These are phyloP conservation scores for Malus asiatica DNA, from an alignment of 306 rosid genomes.

Conservation along the genomic window DNA sequence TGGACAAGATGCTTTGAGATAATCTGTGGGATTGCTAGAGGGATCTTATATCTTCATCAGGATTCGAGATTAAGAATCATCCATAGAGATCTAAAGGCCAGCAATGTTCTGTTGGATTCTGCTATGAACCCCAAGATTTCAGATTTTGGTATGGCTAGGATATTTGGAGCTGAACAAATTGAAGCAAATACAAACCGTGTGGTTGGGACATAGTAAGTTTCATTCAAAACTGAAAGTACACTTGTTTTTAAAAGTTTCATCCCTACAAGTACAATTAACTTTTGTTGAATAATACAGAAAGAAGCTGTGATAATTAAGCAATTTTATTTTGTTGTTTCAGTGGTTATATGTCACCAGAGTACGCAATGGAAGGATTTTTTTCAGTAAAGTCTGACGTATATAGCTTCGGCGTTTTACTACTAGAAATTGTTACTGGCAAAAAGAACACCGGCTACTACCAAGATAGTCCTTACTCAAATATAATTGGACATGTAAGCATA, in stretches of 20 bases:
- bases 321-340: not conserved
- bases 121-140: no score
- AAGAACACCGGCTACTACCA: slow-evolving; percentile 3
- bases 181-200: no score
- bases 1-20: slow-evolving; percentile 41
- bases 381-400: slow-evolving; percentile 16
- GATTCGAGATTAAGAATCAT: slow-evolving; percentile 11
- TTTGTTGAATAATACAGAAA: no score
- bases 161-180: no score
- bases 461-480: no score
- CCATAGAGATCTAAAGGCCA: slow-evolving; percentile 31
- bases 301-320: slow-evolving; percentile 8
- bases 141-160: no score
- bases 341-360: slow-evolving; percentile 14
- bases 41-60: slow-evolving; percentile 17
- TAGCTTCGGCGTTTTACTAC: slow-evolving; percentile 15
- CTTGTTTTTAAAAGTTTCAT: no score
- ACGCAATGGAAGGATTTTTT: slow-evolving; percentile 7
- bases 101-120: no score
- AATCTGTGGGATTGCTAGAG: slow-evolving; percentile 38
- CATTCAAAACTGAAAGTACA: no score
- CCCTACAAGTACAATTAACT: not conserved
- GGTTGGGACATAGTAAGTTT: no score
- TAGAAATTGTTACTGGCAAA: slow-evolving; percentile 17
- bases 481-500: not conserved